Conservation (phyloP, 768 basidiomycete species). For the Leucosporidium yakuticum region DNA sequence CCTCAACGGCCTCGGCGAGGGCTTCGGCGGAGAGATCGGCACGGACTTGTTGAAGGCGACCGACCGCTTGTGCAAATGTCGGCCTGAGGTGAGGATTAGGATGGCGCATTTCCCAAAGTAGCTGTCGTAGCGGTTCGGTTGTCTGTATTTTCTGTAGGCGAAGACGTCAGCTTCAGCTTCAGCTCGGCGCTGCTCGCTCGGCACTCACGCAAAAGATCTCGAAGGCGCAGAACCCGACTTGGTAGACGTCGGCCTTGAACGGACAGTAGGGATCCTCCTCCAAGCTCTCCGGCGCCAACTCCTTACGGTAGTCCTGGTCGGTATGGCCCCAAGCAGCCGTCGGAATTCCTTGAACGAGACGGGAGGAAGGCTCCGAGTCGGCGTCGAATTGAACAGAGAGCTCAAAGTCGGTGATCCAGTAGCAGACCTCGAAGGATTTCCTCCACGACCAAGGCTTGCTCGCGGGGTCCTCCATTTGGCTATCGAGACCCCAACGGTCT, state of each 20-base stretch:
- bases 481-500: not conserved
- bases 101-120: too few species aligned
- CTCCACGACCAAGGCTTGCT: too few species aligned
- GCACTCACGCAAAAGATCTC: too few species aligned
- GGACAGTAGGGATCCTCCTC: not conserved
- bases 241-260: not conserved
- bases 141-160: too few species aligned
- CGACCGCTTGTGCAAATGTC: too few species aligned
- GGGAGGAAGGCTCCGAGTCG: not conserved
- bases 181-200: too few species aligned
- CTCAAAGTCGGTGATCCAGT: conserved; percentile 1
- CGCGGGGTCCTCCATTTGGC: not conserved
- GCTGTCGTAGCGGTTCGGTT: too few species aligned
- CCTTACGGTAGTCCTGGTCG: not conserved
- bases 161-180: too few species aligned
- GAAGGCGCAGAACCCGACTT: not conserved
- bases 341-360: not conserved
- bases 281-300: not conserved
- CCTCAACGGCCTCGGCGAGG: too few species aligned
- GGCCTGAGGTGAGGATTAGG: too few species aligned
- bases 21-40: too few species aligned
- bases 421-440: not conserved
- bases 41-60: too few species aligned
- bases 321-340: not conserved
- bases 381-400: not conserved